These are phyloP conservation scores for Sugiyamaella pinicola DNA, from an alignment of 1,139 yeast species.

Conservation along the genomic window DNA sequence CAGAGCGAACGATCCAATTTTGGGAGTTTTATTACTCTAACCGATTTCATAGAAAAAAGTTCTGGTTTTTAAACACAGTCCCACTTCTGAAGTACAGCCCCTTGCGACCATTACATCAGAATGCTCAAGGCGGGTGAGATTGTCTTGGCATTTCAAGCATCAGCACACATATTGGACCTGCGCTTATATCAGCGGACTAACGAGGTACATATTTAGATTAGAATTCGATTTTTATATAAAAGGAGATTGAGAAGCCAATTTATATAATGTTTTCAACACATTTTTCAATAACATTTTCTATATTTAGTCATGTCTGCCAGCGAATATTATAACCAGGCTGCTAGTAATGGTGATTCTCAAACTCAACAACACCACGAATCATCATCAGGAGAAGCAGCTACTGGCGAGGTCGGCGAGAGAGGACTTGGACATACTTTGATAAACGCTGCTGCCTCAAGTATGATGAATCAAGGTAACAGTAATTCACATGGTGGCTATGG, in stretches of 20 bases:
- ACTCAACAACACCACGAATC: not conserved
- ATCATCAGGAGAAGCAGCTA: not conserved
- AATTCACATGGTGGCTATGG: constrained; percentile 12
- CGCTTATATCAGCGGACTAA: not conserved
- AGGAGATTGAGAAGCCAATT: not conserved
- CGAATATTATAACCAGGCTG: constrained; percentile 9
- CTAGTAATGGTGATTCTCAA: not conserved
- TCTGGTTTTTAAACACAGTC: not conserved
- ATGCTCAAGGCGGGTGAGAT: not conserved
- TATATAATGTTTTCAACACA: not conserved
- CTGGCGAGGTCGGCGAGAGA: constrained; percentile 22
- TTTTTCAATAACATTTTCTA: not conserved
- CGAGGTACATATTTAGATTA: not conserved
- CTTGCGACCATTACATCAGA: not conserved
- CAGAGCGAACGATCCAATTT: too few species aligned
- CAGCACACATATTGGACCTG: not conserved
- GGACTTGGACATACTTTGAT: constrained; percentile 26
- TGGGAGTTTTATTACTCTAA: too few species aligned
- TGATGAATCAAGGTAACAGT: constrained; percentile 8
- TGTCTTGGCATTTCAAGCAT: not conserved
- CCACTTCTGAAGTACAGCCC: not conserved
- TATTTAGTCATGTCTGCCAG: constrained; percentile 6
- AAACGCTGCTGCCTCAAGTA: constrained; percentile 28
- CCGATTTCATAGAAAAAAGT: too few species aligned
- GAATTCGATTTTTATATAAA: not conserved